Evolutionary conservation across 768 basidiomycete species (phyloP), one percentile per base, ranked within the genome.

Genomic region (Podaxis sp.): DNA sequence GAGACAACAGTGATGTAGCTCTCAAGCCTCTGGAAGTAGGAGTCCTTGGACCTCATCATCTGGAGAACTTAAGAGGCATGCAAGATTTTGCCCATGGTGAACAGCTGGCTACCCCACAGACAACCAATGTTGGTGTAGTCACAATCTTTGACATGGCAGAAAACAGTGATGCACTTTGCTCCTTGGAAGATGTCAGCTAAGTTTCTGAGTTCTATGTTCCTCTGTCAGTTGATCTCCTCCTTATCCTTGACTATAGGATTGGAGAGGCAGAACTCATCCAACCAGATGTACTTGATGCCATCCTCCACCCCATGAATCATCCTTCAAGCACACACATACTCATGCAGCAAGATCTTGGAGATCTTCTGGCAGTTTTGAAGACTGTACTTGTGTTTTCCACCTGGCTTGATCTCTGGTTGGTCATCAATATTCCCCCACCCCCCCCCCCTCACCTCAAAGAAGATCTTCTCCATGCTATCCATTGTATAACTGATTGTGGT

Each of bases 181-280:
- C 61, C 44, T 11, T 54, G 54, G 46, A 63, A 63, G 30, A 63
- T 63, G 19, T 63, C 61, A 3, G 61, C 44, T 22, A 63, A 51
- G 15, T 57, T 30, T 22, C 61, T 54, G 11, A 63, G 15, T 38
- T 63, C 61, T 1, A 12, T 57, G 22, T 51, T 33, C 17, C 61
- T 55, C 22, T 63, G n/a, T 7, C 17, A 24, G 4, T 51, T 36
- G 4, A 24, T 38, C 22, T 49, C 54, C 17, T 56, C 12, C 36
- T 63, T 55, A 1, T 19, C 46, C 13, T 13, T 19, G 15, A n/a
- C 30, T 1, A 9, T 5, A 8, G 46, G 38, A 30, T 63, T 54
- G 30, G 61, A 63, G 44, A 63, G 61, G 12, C 61, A 63, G 26
- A 49, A 63, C 36, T 63, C 54, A 13, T 63, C 61, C 30, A 63